These are phyloP conservation scores for Selaginella moellendorffii DNA, from an alignment of 75 land plant species.

Conservation along the genomic window DNA sequence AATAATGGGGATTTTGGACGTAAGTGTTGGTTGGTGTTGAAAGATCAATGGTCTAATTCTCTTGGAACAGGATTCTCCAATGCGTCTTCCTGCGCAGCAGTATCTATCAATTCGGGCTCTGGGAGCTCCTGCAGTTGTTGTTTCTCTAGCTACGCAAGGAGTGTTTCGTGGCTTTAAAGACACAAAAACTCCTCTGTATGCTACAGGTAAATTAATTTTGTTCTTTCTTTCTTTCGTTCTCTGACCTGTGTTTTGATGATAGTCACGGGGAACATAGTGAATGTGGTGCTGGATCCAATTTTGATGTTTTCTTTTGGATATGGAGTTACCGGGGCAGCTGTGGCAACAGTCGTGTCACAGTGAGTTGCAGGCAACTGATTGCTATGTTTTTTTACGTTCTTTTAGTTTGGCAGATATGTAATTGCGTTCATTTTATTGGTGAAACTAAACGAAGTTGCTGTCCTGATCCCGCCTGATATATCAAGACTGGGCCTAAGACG, in stretches of 20 bases:
- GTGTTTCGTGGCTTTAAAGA: conserved; percentile 8
- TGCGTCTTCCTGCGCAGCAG: background rate
- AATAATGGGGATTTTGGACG: conserved; percentile 66
- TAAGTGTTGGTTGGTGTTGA: no score
- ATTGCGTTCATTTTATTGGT: conserved; percentile 43
- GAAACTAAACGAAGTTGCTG: conserved; percentile 39
- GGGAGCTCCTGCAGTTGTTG: conserved; percentile 2
- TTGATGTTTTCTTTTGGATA: conserved; percentile 55
- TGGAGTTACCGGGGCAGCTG: conserved; percentile 82
- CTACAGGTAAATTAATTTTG: background rate
- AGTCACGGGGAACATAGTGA: conserved; percentile 69
- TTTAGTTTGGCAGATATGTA: conserved; percentile 37
- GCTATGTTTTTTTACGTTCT: background rate
- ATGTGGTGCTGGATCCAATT: conserved; percentile 67
- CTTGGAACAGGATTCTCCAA: background rate
- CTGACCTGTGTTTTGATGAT: background rate
- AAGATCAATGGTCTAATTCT: no score
- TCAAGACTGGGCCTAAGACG: conserved; percentile 49
- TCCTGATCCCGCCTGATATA: conserved; percentile 57
- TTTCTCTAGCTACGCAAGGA: conserved; percentile 6
- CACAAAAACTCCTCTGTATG: conserved; percentile 2
- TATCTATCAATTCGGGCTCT: background rate
- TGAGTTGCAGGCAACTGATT: conserved; percentile 25
- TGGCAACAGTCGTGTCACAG: conserved; percentile 88
- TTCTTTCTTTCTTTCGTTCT: background rate